These are phyloP conservation scores for Epichloe brachyelytri DNA, from an alignment of 2,329 filamentous ascomycete genomes.

Conservation along the genomic window DNA sequence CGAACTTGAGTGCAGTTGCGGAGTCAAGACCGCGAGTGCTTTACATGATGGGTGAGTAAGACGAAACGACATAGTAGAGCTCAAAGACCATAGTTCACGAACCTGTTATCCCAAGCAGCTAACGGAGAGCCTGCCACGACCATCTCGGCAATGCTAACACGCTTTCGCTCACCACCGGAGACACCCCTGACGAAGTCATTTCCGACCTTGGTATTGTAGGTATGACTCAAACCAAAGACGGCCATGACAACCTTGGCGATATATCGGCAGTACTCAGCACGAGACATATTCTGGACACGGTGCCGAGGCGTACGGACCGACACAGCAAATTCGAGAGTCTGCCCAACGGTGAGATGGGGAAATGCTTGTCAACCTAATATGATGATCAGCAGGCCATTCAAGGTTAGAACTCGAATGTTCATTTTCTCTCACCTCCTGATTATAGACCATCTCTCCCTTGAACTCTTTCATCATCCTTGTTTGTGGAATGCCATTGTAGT, in stretches of 20 bases:
- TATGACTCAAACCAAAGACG: constrained; percentile 59
- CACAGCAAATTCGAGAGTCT: constrained; percentile 62
- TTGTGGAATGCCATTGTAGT: constrained; percentile 50
- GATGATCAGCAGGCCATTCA: neutral
- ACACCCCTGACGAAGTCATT: constrained; percentile 62
- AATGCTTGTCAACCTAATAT: constrained; percentile 52
- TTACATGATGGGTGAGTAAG: neutral
- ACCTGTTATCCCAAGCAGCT: constrained; percentile 55
- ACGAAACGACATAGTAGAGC: too few species aligned
- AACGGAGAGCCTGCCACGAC: constrained; percentile 48
- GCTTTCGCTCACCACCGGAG: constrained; percentile 60
- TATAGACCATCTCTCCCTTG: constrained; percentile 57
- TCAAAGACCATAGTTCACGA: neutral
- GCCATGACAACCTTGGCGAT: constrained; percentile 57
- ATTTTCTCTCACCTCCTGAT: constrained; percentile 44
- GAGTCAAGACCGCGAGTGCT: constrained; percentile 60
- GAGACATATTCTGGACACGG: constrained; percentile 47
- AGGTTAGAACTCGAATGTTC: neutral
- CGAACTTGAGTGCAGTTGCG: constrained; percentile 61
- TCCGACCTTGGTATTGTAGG: constrained; percentile 60
- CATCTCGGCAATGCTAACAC: constrained; percentile 72
- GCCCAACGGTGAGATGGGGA: constrained; percentile 61
- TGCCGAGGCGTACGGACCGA: constrained; percentile 55
- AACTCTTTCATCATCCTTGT: constrained; percentile 45
- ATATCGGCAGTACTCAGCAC: constrained; percentile 45